Evolutionary conservation across 2,329 filamentous ascomycete species (phyloP).

Genomic region (Plenodomus biglobosus): DNA sequence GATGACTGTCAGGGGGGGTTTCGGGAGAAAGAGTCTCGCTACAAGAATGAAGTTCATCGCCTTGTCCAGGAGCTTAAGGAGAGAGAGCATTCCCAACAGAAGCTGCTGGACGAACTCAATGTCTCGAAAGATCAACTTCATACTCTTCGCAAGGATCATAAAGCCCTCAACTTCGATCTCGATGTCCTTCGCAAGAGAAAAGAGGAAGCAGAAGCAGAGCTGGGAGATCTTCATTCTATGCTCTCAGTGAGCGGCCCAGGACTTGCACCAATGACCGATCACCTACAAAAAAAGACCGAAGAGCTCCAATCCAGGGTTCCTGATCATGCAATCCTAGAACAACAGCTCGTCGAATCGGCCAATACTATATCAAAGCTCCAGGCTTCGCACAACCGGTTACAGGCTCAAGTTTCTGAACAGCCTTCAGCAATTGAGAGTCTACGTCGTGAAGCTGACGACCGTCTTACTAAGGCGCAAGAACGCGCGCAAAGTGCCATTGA

Average conservation of each 20-base stretch:
- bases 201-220: constrained; percentile 4
- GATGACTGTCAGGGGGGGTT: constrained; percentile 9
- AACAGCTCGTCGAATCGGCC: constrained; percentile 1
- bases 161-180: constrained; percentile 7
- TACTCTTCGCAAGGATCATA: constrained; percentile 5
- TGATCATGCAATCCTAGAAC: constrained; percentile 4
- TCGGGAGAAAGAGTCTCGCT: constrained; percentile 14
- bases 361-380: constrained; percentile 6
- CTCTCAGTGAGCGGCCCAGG: background rate
- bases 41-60: constrained; percentile 16
- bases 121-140: constrained; percentile 8
- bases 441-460: constrained; percentile 12
- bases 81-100: constrained; percentile 9
- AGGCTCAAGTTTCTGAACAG: constrained; percentile 13
- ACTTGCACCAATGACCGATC: background rate
- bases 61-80: constrained; percentile 15
- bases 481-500: constrained; percentile 10
- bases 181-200: constrained; percentile 12
- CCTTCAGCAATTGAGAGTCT: constrained; percentile 10
- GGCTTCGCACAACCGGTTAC: constrained; percentile 4
- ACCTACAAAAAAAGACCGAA: constrained; percentile 7
- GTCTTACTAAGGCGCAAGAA: constrained; percentile 3
- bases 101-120: constrained; percentile 8
- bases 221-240: constrained; percentile 11
- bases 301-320: constrained; percentile 4